Evolutionary conservation across 129 eudicot species (phyloP).

Genomic region (Flaveria ramosissima): DNA sequence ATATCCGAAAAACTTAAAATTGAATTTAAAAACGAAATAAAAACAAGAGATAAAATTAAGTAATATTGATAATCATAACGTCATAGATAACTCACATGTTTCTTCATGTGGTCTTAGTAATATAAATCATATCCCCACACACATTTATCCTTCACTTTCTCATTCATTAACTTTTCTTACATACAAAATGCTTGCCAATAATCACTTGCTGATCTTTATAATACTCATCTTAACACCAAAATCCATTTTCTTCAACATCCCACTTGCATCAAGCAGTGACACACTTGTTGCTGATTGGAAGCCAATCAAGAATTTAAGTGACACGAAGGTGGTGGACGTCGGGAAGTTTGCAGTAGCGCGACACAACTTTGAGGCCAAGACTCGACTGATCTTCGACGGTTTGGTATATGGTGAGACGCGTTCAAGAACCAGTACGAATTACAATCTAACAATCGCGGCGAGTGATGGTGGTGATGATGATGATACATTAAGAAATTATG

Average conservation of each 20-base stretch:
- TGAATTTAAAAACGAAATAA: neutral
- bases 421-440: constrained; percentile 10
- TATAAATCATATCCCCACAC: constrained; percentile 4
- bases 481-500: constrained; percentile 21
- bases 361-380: constrained; percentile 33
- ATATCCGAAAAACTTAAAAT: too few relatives aligned
- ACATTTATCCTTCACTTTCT: constrained; percentile 1
- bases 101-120: constrained; percentile 4
- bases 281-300: constrained; percentile 16
- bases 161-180: neutral
- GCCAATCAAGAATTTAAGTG: constrained; percentile 25
- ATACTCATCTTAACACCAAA: neutral
- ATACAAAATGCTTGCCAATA: neutral
- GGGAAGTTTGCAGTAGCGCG: constrained; percentile 32
- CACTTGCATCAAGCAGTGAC: constrained; percentile 9
- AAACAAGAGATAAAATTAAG: neutral
- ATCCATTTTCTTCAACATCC: neutral
- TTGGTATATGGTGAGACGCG: constrained; percentile 21
- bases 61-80: neutral
- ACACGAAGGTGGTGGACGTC: constrained; percentile 24
- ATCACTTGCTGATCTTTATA: constrained; percentile 2
- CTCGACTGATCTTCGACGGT: constrained; percentile 2
- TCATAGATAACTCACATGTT: neutral
- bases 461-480: neutral
- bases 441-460: constrained; percentile 27